These are phyloP conservation scores for Candida incommunis DNA, from an alignment of 805 yeast genomes.

Conservation along the genomic window DNA sequence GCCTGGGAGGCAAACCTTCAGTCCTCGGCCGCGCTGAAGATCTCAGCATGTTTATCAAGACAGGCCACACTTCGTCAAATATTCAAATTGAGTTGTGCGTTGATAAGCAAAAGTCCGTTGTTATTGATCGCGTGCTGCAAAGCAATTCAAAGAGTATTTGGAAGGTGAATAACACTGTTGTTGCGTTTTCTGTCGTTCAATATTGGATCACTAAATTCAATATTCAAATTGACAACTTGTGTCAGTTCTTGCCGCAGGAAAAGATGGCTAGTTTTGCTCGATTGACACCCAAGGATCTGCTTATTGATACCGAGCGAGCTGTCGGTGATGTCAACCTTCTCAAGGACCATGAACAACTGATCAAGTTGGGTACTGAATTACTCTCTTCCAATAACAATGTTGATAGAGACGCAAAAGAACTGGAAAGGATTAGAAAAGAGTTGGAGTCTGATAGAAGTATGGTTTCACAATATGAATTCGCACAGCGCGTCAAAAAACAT, in stretches of 20 bases:
- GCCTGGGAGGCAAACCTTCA: conserved; percentile 54
- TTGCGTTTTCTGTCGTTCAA: conserved; percentile 27
- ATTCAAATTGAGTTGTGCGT: conserved; percentile 36
- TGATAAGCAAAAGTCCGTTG: conserved; percentile 14
- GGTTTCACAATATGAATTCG: conserved; percentile 8
- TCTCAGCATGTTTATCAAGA: conserved; percentile 54
- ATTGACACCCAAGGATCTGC: conserved; percentile 56
- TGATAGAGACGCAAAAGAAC: conserved; percentile 23
- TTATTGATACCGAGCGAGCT: conserved; percentile 70
- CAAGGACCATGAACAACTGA: conserved; percentile 42
- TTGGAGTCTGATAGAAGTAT: conserved; percentile 18
- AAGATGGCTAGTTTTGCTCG: conserved; percentile 86
- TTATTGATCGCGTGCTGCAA: conserved; percentile 24
- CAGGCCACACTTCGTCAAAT: conserved; percentile 35
- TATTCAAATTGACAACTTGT: conserved; percentile 79
- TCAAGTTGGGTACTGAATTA: conserved; percentile 32
- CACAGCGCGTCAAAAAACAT: conserved; percentile 1
- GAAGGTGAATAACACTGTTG: conserved; percentile 18
- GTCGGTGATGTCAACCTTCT: conserved; percentile 48
- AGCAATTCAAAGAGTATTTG: conserved; percentile 17
- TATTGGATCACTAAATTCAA: conserved; percentile 35
- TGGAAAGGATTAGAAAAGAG: conserved; percentile 5
- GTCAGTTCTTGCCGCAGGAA: conserved; percentile 93
- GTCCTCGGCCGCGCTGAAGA: conserved; percentile 54
- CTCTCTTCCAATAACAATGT: conserved; percentile 27